Evolutionary conservation across 2,329 filamentous ascomycete genomes (phyloP).

Genomic region (Cladosporium sp.): DNA sequence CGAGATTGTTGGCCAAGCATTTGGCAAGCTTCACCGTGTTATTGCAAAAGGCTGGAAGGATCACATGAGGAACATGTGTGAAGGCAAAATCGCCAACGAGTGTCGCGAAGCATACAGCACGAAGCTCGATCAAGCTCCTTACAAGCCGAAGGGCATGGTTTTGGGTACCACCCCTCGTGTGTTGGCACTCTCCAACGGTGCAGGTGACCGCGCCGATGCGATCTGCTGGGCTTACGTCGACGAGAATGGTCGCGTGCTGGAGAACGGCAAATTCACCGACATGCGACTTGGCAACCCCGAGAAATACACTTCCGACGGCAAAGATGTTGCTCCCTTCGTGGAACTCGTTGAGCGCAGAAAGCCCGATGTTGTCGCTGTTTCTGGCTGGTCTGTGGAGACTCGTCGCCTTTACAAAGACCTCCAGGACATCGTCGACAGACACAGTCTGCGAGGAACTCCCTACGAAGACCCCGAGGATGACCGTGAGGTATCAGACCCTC

Average conservation of each 20-base stretch:
- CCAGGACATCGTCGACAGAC: slow-evolving; percentile 73
- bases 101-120: slow-evolving; percentile 87
- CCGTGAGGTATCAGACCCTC: slow-evolving; percentile 71
- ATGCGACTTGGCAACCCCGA: slow-evolving; percentile 66
- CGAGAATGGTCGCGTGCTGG: slow-evolving; percentile 84
- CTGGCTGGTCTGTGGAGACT: slow-evolving; percentile 85
- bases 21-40: slow-evolving; percentile 76
- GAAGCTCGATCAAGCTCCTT: slow-evolving; percentile 91
- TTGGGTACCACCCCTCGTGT: slow-evolving; percentile 86
- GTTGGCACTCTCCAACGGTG: slow-evolving; percentile 82
- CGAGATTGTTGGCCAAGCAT: slow-evolving; percentile 78
- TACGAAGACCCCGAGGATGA: slow-evolving; percentile 77
- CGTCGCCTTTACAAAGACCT: slow-evolving; percentile 80
- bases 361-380: slow-evolving; percentile 87
- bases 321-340: slow-evolving; percentile 68
- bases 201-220: slow-evolving; percentile 75
- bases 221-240: slow-evolving; percentile 91
- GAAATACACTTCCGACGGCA: slow-evolving; percentile 65
- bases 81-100: slow-evolving; percentile 83
- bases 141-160: slow-evolving; percentile 90
- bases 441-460: slow-evolving; percentile 75
- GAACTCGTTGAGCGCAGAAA: slow-evolving; percentile 76
- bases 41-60: slow-evolving; percentile 94
- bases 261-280: slow-evolving; percentile 84
- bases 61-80: slow-evolving; percentile 87